Evolutionary conservation across 2,329 filamentous ascomycete species (phyloP).

Genomic region (Basipetospora chlamydospora): DNA sequence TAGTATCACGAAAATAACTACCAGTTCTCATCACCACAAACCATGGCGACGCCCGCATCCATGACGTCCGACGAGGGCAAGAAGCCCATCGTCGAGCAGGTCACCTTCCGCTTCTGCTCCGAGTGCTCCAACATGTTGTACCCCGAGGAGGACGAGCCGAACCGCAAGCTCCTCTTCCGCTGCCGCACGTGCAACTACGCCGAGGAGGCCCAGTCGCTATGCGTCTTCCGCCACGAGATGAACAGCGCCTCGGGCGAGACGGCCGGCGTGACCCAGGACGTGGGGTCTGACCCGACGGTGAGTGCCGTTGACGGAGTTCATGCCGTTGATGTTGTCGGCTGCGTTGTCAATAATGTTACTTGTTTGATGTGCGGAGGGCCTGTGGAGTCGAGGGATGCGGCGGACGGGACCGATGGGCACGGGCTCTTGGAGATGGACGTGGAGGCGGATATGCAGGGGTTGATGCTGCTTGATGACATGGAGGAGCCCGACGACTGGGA

Average conservation of each 20-base stretch:
- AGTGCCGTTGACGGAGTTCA: constrained; percentile 51
- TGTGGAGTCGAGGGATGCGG: background rate
- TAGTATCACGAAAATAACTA: no score
- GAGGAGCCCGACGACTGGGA: constrained; percentile 1
- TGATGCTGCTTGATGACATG: background rate
- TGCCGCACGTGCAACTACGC: constrained; percentile 92
- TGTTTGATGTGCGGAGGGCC: constrained; percentile 37
- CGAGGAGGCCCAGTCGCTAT: constrained; percentile 72
- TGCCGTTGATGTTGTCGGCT: no score
- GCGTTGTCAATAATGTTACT: constrained; percentile 22
- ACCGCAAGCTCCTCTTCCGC: constrained; percentile 79
- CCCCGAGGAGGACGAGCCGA: constrained; percentile 80
- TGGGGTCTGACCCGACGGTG: constrained; percentile 97
- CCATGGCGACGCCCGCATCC: constrained; percentile 38
- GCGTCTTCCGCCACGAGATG: constrained; percentile 90
- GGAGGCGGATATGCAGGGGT: no score
- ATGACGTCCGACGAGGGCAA: constrained; percentile 24
- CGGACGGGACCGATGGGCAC: background rate
- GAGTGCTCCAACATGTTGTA: constrained; percentile 99
- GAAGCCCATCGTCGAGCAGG: constrained; percentile 50
- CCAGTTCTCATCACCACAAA: constrained; percentile 4
- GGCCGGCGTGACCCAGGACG: constrained; percentile 92
- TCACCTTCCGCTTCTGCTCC: constrained; percentile 94
- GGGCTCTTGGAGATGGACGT: no score
- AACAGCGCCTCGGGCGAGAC: constrained; percentile 88